Conservation (phyloP, 1,284 basidiomycete genomes). For the Boletus hoseneyae region DNA sequence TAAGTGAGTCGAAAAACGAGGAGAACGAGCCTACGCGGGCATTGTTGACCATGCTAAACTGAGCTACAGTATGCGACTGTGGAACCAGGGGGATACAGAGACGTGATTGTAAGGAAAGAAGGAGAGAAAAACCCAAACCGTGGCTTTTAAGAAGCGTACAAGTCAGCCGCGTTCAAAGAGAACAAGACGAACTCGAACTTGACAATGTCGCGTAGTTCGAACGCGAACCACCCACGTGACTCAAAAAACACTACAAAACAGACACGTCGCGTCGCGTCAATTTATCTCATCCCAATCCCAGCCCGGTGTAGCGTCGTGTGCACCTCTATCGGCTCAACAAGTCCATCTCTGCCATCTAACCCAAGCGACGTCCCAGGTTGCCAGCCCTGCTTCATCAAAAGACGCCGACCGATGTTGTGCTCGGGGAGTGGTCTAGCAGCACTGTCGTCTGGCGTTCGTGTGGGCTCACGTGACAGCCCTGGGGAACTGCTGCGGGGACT, state of each 20-base stretch:
- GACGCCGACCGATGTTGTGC: constrained; percentile 62
- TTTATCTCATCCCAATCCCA: constrained; percentile 52
- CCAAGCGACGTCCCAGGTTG: constrained; percentile 62
- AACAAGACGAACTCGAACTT: constrained; percentile 4
- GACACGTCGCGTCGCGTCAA: constrained; percentile 27
- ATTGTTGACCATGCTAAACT: constrained; percentile 55
- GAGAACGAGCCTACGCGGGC: constrained; percentile 43
- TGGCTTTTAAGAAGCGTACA: constrained; percentile 22
- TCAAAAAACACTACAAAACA: constrained; percentile 32
- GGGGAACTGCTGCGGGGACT: constrained; percentile 26
- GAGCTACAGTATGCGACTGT: constrained; percentile 26
- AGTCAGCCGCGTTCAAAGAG: constrained; percentile 30
- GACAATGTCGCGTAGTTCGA: constrained; percentile 28
- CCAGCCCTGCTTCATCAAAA: constrained; percentile 74
- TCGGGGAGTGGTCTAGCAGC: constrained; percentile 43
- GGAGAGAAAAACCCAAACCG: constrained; percentile 21
- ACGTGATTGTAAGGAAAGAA: constrained; percentile 25
- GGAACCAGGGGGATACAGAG: constrained; percentile 18
- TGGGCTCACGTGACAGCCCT: constrained; percentile 14
- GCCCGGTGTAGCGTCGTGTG: constrained; percentile 42
- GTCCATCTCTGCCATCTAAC: constrained; percentile 33
- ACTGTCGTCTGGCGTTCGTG: constrained; percentile 25
- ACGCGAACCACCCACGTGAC: constrained; percentile 37
- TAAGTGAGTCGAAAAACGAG: constrained; percentile 10
- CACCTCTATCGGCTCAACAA: constrained; percentile 55